Conservation (phyloP, 2,329 filamentous ascomycete genomes). For the Paracoccidioides brasiliensis region DNA sequence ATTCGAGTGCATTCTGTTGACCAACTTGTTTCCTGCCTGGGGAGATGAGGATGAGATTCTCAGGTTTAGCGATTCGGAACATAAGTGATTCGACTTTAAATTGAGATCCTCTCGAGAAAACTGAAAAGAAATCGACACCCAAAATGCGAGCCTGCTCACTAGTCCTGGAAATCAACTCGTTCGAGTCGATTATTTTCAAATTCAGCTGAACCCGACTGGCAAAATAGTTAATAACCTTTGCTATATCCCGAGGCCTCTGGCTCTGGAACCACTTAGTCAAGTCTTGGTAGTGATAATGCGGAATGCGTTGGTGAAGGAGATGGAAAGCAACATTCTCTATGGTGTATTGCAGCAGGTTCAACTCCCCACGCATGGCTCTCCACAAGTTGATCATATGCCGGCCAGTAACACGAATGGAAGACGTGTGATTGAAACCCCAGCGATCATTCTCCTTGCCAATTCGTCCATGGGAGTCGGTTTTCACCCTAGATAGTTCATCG, state of each 20-base stretch:
- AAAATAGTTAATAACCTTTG: slow-evolving; percentile 68
- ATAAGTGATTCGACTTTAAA: slow-evolving; percentile 98
- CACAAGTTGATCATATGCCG: slow-evolving; percentile 95
- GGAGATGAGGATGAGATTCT: slow-evolving; percentile 82
- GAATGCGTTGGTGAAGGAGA: slow-evolving; percentile 71
- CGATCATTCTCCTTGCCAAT: slow-evolving; percentile 77
- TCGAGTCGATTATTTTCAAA: slow-evolving; percentile 79
- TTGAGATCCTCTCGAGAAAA: slow-evolving; percentile 87
- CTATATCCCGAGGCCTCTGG: slow-evolving; percentile 52
- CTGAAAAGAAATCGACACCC: slow-evolving; percentile 92
- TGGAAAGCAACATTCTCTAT: slow-evolving; percentile 95
- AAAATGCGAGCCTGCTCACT: slow-evolving; percentile 89
- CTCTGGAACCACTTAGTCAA: slow-evolving; percentile 73
- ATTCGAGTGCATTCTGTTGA: slow-evolving; percentile 86
- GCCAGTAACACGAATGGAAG: slow-evolving; percentile 82
- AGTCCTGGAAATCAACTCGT: slow-evolving; percentile 76
- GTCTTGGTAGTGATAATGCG: slow-evolving; percentile 68
- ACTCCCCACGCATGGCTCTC: slow-evolving; percentile 86
- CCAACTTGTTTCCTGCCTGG: slow-evolving; percentile 87
- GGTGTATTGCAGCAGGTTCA: slow-evolving; percentile 85
- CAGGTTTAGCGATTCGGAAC: slow-evolving; percentile 95
- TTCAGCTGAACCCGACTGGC: slow-evolving; percentile 62
- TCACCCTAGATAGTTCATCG: slow-evolving; percentile 83
- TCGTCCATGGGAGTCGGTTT: slow-evolving; percentile 64
- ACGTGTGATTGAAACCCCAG: slow-evolving; percentile 92